phyloP scores from a whole-genome alignment of 176 grass and related monocot species.

The Chrysopogon serrulatus region DNA sequence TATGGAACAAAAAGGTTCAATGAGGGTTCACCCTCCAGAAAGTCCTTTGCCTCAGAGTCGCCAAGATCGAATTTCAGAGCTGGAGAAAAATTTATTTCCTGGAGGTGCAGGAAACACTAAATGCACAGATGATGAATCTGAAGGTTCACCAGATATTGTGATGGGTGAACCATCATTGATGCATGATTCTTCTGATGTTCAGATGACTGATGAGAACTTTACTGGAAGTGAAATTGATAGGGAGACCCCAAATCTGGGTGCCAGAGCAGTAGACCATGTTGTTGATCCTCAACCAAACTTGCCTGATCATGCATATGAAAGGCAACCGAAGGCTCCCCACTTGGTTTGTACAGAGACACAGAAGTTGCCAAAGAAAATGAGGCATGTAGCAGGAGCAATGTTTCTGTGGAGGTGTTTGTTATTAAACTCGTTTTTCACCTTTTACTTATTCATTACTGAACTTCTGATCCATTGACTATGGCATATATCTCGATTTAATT shows the following conservation, averaged over 20 bases:
- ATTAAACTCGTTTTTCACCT: slow-evolving; percentile 17
- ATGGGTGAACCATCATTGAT: slow-evolving; percentile 12
- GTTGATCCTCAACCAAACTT: slow-evolving; percentile 24
- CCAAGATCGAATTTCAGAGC: slow-evolving; percentile 31
- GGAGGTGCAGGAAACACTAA: slow-evolving; percentile 14
- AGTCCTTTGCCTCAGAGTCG: slow-evolving; percentile 7
- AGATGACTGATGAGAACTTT: slow-evolving; percentile 4
- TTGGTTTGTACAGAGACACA: neutral
- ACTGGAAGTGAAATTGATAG: neutral
- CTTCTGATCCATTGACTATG: slow-evolving; percentile 9
- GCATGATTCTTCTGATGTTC: slow-evolving; percentile 18
- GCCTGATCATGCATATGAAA: slow-evolving; percentile 18
- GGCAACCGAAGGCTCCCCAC: neutral
- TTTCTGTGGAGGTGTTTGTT: slow-evolving; percentile 25
- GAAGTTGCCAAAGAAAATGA: slow-evolving; percentile 26
- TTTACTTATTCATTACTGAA: slow-evolving; percentile 18
- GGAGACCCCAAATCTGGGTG: neutral
- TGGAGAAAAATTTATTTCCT: slow-evolving; percentile 24
- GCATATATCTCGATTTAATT: slow-evolving; percentile 12
- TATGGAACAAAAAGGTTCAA: neutral
- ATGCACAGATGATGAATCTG: slow-evolving; percentile 24
- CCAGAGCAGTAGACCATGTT: slow-evolving; percentile 16
- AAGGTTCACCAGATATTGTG: slow-evolving; percentile 35
- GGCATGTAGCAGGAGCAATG: slow-evolving; percentile 3
- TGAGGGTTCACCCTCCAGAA: slow-evolving; percentile 12